phyloP scores from a whole-genome alignment of 1,139 yeast species.

The Taiozyma sp. region DNA sequence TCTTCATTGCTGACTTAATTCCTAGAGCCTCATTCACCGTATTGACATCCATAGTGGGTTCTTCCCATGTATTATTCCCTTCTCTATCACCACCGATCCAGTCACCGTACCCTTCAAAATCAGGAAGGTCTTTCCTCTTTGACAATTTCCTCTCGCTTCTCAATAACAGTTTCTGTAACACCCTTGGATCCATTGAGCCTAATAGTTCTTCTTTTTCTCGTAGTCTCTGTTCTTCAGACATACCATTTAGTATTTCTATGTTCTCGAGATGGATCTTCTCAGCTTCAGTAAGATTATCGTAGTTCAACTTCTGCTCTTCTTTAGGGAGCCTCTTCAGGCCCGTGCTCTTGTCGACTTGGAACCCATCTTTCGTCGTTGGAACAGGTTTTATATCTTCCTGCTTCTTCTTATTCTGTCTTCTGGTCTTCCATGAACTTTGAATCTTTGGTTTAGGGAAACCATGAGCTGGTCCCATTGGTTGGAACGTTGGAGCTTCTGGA shows the following conservation, averaged over 20 bases:
- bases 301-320: slow-evolving; percentile 16
- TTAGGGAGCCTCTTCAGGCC: slow-evolving; percentile 20
- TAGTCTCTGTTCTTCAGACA: slow-evolving; percentile 65
- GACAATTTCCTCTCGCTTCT: slow-evolving; percentile 37
- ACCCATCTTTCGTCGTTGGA: slow-evolving; percentile 9
- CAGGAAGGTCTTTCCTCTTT: slow-evolving; percentile 35
- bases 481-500: slow-evolving; percentile 26
- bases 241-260: slow-evolving; percentile 50
- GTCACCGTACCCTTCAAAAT: slow-evolving; percentile 63
- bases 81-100: slow-evolving; percentile 69
- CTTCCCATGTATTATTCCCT: slow-evolving; percentile 24
- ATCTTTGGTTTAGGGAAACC: slow-evolving; percentile 20
- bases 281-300: slow-evolving; percentile 43
- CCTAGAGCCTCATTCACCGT: slow-evolving; percentile 33
- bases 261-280: slow-evolving; percentile 79
- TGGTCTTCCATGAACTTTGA: slow-evolving; percentile 31
- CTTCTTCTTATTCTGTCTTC: slow-evolving; percentile 30
- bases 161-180: slow-evolving; percentile 49
- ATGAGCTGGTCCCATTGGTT: background rate
- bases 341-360: slow-evolving; percentile 14
- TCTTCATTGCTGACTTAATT: slow-evolving; percentile 9
- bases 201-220: slow-evolving; percentile 65
- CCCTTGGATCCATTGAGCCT: slow-evolving; percentile 61
- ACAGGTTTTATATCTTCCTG: slow-evolving; percentile 7
- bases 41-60: slow-evolving; percentile 27